Evolutionary conservation across 306 rosid species (phyloP), one percentile per base, ranked within the genome.

Genomic region (Rubus parviflorus): DNA sequence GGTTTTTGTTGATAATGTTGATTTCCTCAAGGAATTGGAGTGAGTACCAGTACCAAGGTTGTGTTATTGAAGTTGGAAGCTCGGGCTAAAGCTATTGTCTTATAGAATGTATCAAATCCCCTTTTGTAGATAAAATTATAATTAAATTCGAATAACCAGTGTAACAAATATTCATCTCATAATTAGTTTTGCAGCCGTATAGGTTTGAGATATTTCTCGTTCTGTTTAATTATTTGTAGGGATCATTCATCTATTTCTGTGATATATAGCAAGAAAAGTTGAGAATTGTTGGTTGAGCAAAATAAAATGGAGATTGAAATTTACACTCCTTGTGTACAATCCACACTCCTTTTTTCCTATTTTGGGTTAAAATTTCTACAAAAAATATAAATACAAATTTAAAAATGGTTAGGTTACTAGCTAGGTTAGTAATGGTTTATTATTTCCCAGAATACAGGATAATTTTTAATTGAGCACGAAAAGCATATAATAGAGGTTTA

Each of bases 1-100:
- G 99, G 99, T 95, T 77, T 95, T 95, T 78, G 97, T 92, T 83
- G 99, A 95, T 86, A 95, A 92, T 85, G 76, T 85, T 49, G 99
- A 92, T 79, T 92, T 92, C 75, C 74, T 71, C 5, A 92, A 86
- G 89, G 97, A 92, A 77, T 81, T 92, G 87, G 91, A 89, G 86
- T 95, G 86, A 85, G 54, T 51, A 65, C 77, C 12, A 47, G 14
- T 23, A 56, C 64, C 74, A 68, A 65, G 74, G 77, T 72, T 76
- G 81, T 46, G 68, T 74, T 25, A 38, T 72, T 77, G 41, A 64
- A 66, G 73, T 43, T 81, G 64, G 77, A 69, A 57, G 30, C 80
- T 75, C 69, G 62, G 86, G 72, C 82, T 54, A 77, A 65, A 76
- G 76, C 48, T 81, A 73, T 52, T 65, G 46, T 16, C 73, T 37